phyloP scores from a whole-genome alignment of 2,329 filamentous ascomycete species.

The Davidsoniella eucalypti region DNA sequence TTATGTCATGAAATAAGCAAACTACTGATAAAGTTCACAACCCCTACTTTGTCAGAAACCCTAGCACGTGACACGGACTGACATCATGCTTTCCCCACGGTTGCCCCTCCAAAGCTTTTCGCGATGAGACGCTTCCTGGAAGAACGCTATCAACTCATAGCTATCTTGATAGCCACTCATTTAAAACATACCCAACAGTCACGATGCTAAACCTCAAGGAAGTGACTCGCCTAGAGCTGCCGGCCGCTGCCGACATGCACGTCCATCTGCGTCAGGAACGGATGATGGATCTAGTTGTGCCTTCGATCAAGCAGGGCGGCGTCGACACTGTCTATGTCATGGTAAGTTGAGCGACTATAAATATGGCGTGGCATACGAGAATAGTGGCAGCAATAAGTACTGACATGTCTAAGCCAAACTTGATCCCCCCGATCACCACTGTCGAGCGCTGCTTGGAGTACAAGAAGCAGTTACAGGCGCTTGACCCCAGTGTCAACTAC shows the following conservation, averaged over 20 bases:
- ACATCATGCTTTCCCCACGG: too few species aligned
- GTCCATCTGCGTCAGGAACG: slow-evolving; percentile 55
- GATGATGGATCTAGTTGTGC: slow-evolving; percentile 41
- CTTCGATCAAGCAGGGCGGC: slow-evolving; percentile 37
- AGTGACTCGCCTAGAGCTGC: slow-evolving; percentile 32
- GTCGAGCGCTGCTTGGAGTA: slow-evolving; percentile 47
- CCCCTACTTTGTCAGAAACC: too few species aligned
- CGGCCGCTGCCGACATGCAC: slow-evolving; percentile 50
- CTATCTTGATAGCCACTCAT: too few species aligned
- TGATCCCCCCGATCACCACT: slow-evolving; percentile 39
- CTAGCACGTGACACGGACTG: too few species aligned
- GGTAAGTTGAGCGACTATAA: background rate
- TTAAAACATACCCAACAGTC: too few species aligned
- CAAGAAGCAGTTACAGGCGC: slow-evolving; percentile 39
- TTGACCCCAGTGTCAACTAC: slow-evolving; percentile 47
- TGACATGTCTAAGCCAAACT: slow-evolving; percentile 4
- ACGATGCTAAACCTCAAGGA: slow-evolving; percentile 21
- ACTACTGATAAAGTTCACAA: too few species aligned
- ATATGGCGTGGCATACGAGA: background rate
- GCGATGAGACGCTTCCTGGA: too few species aligned
- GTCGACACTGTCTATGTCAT: slow-evolving; percentile 44
- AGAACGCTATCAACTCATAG: too few species aligned
- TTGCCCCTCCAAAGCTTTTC: too few species aligned
- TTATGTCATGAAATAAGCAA: too few species aligned
- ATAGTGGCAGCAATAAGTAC: slow-evolving; percentile 8